Base-by-base conservation (phyloP, 2,329 filamentous ascomycete genomes). In the Penicillium sp. region DNA sequence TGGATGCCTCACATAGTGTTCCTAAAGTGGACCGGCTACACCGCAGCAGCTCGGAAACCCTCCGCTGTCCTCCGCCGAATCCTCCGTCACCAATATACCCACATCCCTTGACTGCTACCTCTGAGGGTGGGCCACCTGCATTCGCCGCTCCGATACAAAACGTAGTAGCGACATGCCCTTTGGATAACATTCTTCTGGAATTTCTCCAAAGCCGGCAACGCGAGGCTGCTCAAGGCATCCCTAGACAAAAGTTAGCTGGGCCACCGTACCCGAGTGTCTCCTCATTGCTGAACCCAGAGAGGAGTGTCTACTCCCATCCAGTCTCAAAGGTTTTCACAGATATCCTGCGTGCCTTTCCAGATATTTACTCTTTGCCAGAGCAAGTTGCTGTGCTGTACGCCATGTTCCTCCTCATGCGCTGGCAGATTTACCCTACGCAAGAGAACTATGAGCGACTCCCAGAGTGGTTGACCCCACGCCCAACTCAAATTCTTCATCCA, bases 321-420 rank as follows among this genome's bases (percentile, higher is more conserved):
- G 78, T 96, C 1, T 93, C 90, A 7, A 90, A 90, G 62, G 83
- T 96, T 14, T 90, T 95, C 69, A 92, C 89, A 40, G 90, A 95
- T 71, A 91, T 96, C 56, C 78, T 96, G 11, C 81, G 84, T 60
- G 90, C 88, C n/a, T 95, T 96, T 64, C 90, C 91, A 0, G 87
- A 89, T 64, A 85, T 96, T 30, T 84, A 82, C 4, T 82, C 80
- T n/a, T 80, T 95, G 0, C 91, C 91, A 0, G 91, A 96, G 73
- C 88, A 89, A 65, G 85, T 95, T 0, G 91, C 88, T 9, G 85
- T 90, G 7, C 80, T 96, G 8, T 95, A 92, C 70, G 78, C 88
- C 68, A 95, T 96, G 89, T 96, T 95, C 73, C 81, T 92, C 31
- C 70, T 91, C 60, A 90, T 94, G 87, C 84, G 88, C 40, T 96